These are phyloP conservation scores for Geranium brycei DNA, from an alignment of 345 rosid genomes.

Conservation along the genomic window DNA sequence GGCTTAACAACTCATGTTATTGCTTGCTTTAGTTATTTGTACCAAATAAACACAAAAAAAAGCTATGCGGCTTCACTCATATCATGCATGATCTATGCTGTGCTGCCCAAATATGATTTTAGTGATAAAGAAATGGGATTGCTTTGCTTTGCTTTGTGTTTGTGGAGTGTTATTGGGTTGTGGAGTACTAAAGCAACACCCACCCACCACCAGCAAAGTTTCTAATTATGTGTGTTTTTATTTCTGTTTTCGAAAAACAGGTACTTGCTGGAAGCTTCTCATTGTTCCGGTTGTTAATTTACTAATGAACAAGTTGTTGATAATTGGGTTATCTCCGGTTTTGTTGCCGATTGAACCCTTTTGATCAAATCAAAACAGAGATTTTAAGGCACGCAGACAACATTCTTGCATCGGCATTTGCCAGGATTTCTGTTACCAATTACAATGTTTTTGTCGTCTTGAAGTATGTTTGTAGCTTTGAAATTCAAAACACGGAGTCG, in stretches of 20 bases:
- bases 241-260: not conserved
- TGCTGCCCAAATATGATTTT: not conserved
- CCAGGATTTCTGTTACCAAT: too few relatives aligned
- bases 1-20: constrained; percentile 15
- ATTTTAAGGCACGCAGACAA: too few relatives aligned
- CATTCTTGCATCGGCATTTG: too few relatives aligned
- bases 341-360: not conserved
- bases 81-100: not conserved
- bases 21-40: constrained; percentile 7
- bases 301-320: not conserved
- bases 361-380: too few relatives aligned
- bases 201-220: not conserved
- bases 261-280: not conserved
- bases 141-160: not conserved
- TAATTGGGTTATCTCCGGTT: not conserved
- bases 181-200: not conserved
- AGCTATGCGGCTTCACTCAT: not conserved
- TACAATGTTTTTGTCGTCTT: too few relatives aligned
- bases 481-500: too few relatives aligned
- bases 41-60: not conserved
- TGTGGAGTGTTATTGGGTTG: not conserved
- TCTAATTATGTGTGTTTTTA: too few relatives aligned
- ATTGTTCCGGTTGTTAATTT: not conserved
- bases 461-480: too few relatives aligned
- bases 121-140: not conserved